Conservation (phyloP, 176 grass and related monocot genomes). For the Phoenix roebelenii region DNA sequence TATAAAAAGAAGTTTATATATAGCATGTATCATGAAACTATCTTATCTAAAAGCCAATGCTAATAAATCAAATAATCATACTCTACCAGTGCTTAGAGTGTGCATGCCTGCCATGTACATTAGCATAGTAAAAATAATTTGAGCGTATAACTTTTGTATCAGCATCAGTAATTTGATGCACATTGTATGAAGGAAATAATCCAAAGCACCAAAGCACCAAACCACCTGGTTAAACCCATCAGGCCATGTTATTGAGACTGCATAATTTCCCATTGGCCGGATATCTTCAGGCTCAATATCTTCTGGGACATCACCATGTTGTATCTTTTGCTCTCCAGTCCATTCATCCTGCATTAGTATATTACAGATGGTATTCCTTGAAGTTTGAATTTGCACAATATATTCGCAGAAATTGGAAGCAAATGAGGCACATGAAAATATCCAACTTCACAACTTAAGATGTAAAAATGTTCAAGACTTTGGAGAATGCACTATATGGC, state of each 20-base stretch:
- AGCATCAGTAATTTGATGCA: neutral
- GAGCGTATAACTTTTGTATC: neutral
- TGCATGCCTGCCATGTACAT: too few species aligned
- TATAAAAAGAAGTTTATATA: too few species aligned
- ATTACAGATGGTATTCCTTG: constrained; percentile 6
- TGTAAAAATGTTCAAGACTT: too few species aligned
- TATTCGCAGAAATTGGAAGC: neutral
- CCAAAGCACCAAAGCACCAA: constrained; percentile 12
- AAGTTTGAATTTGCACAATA: constrained; percentile 7
- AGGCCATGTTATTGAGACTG: constrained; percentile 98
- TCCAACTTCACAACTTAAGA: neutral
- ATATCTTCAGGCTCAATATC: constrained; percentile 97
- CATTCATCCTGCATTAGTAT: constrained; percentile 65
- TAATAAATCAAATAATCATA: too few species aligned
- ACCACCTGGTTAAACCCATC: constrained; percentile 94
- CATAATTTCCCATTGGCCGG: constrained; percentile 90
- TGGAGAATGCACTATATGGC: too few species aligned
- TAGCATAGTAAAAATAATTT: too few species aligned
- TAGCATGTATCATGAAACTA: too few species aligned
- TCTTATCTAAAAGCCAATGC: too few species aligned
- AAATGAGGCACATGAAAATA: neutral
- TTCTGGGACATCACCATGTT: constrained; percentile 78
- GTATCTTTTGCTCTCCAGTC: constrained; percentile 91
- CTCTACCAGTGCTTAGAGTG: too few species aligned
- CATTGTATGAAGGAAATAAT: neutral